A percentile compares a stretch with the other conserved stretches of the same genome.
phyloP scores from a whole-genome alignment of 163 green algal genomes.

The Chloroidium sp. region DNA sequence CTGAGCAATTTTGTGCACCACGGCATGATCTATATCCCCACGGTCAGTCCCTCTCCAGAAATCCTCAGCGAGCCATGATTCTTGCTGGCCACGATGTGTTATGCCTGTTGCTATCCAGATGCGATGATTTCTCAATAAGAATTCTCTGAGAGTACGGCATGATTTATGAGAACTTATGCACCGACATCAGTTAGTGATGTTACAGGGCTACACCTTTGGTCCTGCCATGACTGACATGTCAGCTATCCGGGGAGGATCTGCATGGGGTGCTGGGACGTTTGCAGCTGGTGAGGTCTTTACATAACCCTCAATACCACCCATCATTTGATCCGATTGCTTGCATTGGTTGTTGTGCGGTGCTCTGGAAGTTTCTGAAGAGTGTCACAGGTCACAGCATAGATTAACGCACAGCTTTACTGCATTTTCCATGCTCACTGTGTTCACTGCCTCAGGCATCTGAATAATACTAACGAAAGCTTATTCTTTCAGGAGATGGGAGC shows the following conservation, averaged over 20 bases:
- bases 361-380: no score
- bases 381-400: neutral
- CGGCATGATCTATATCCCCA: constrained; percentile 84
- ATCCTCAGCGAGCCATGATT: neutral
- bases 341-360: no score
- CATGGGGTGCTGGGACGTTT: constrained; percentile 72
- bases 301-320: neutral
- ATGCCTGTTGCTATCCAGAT: no score
- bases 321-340: no score
- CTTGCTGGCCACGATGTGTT: no score
- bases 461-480: no score
- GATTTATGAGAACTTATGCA: neutral
- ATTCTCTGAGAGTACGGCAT: neutral
- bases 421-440: neutral
- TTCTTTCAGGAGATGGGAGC: constrained; percentile 30
- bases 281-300: constrained; percentile 16
- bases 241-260: constrained; percentile 51
- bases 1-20: constrained; percentile 78
- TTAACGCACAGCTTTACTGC: neutral
- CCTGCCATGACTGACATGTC: constrained; percentile 2
- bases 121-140: neutral
- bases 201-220: constrained; percentile 34
- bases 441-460: constrained; percentile 2
- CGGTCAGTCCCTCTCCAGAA: neutral
- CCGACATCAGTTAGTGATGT: neutral